phyloP scores from a whole-genome alignment of 768 basidiomycete species.

The Lentinus tigrinus region DNA sequence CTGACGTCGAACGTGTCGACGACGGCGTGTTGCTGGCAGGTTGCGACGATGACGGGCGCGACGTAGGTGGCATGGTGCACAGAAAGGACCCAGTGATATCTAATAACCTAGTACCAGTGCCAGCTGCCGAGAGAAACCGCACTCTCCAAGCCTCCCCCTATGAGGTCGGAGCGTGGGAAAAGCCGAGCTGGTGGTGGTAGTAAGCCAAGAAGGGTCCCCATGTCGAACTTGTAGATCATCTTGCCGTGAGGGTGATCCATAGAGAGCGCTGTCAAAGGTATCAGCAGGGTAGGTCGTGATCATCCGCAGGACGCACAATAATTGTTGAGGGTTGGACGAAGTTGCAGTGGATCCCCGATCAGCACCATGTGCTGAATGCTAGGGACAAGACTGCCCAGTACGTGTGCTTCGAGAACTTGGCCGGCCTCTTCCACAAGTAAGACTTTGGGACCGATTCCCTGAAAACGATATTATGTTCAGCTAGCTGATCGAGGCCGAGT shows the following conservation, averaged over 20 bases:
- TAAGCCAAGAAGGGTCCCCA: slow-evolving; percentile 2
- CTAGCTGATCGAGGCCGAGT: no score
- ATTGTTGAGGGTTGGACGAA: slow-evolving; percentile 66
- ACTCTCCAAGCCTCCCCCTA: background rate
- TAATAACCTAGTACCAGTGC: background rate
- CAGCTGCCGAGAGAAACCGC: background rate
- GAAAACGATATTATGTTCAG: background rate
- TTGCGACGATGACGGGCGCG: no score
- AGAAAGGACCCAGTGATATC: no score
- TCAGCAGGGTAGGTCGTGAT: background rate
- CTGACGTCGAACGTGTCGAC: no score
- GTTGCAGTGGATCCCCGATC: slow-evolving; percentile 76
- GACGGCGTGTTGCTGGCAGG: no score
- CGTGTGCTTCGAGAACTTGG: slow-evolving; percentile 77
- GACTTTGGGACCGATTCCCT: slow-evolving; percentile 60
- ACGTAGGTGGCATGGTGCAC: no score
- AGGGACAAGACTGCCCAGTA: slow-evolving; percentile 61
- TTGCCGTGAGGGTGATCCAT: slow-evolving; percentile 61
- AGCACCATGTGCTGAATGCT: slow-evolving; percentile 72
- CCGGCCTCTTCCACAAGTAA: slow-evolving; percentile 80
- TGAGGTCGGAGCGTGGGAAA: slow-evolving; percentile 8
- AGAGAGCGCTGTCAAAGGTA: slow-evolving; percentile 55
- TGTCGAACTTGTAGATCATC: slow-evolving; percentile 57
- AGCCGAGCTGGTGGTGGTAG: slow-evolving; percentile 2
- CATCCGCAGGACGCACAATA: slow-evolving; percentile 42